phyloP scores from a whole-genome alignment of 163 green algal species.

The Chlamydomonas reinhardtii region DNA sequence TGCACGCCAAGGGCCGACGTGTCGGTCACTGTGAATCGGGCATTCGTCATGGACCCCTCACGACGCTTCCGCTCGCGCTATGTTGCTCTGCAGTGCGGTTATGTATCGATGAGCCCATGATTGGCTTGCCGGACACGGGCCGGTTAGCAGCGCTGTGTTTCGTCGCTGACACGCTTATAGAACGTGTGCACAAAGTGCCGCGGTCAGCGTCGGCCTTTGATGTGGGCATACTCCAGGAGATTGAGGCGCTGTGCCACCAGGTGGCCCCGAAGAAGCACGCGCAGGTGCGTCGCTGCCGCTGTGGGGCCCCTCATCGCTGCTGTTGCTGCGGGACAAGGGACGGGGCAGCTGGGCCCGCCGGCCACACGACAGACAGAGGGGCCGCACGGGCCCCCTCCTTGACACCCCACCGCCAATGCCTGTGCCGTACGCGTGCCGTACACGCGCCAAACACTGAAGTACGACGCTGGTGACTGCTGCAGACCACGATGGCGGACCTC shows the following conservation, averaged over 20 bases:
- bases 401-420: no score
- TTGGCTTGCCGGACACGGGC: slow-evolving; percentile 45
- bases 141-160: slow-evolving; percentile 62
- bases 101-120: slow-evolving; percentile 62
- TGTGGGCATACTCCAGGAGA: slow-evolving; percentile 43
- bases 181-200: slow-evolving; percentile 61
- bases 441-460: no score
- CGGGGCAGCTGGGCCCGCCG: not conserved
- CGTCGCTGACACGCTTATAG: slow-evolving; percentile 61
- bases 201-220: slow-evolving; percentile 22
- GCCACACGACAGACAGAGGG: no score
- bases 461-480: not conserved
- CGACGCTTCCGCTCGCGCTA: no score
- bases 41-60: not conserved
- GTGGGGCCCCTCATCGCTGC: not conserved
- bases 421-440: no score
- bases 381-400: no score
- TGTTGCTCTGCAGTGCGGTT: slow-evolving; percentile 50
- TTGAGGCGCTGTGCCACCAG: slow-evolving; percentile 58
- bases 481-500: slow-evolving; percentile 65
- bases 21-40: no score
- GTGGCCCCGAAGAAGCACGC: slow-evolving; percentile 58
- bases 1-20: no score
- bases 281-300: slow-evolving; percentile 8
- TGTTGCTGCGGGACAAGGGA: not conserved